Conservation (phyloP, 441 rosid species). For the Adansonia grandidieri region DNA sequence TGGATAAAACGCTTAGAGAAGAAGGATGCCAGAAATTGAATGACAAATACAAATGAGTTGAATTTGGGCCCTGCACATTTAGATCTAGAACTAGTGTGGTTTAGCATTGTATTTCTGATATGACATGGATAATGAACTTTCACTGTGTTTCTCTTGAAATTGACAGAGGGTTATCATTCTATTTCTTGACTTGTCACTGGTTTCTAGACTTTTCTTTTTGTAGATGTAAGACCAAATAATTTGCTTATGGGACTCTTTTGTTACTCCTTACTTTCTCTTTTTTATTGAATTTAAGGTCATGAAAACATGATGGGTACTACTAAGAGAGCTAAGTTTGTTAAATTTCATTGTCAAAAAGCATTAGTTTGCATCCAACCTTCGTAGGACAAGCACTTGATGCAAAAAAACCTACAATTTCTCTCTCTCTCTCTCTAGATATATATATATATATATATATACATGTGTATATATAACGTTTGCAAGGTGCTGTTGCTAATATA, state of each 20-base stretch:
- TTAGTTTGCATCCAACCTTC: not conserved
- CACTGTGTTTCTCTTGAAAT: not conserved
- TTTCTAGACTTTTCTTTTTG: not conserved
- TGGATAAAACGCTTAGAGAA: not conserved
- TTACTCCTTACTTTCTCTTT: not conserved
- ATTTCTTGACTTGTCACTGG: not conserved
- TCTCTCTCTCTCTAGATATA: too few species aligned
- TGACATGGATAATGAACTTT: not conserved
- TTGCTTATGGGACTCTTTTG: not conserved
- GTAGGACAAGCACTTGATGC: not conserved
- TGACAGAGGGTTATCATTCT: not conserved
- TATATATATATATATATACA: not conserved
- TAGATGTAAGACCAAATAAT: not conserved
- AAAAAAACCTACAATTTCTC: not conserved
- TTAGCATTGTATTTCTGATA: not conserved
- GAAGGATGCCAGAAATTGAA: slow-evolving; percentile 8
- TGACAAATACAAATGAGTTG: not conserved
- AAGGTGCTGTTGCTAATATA: not conserved
- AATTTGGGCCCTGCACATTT: not conserved
- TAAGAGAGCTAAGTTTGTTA: not conserved
- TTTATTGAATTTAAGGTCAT: not conserved
- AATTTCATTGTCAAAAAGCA: not conserved
- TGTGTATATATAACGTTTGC: not conserved
- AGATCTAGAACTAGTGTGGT: not conserved
- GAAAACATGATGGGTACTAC: not conserved